phyloP scores from a whole-genome alignment of 768 basidiomycete genomes.

The Panellus pusillus region DNA sequence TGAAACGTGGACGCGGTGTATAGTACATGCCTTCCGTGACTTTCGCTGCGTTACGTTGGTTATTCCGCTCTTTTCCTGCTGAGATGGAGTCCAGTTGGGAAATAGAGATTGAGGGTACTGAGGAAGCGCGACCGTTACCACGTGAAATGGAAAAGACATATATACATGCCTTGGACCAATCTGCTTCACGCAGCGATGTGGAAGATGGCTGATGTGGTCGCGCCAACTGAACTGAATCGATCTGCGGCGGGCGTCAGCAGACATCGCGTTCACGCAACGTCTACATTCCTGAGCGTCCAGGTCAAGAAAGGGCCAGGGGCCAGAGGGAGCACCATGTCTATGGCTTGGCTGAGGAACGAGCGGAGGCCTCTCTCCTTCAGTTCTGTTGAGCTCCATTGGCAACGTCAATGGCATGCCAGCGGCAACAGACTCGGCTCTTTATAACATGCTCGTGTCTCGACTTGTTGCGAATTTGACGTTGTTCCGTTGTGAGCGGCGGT shows the following conservation, averaged over 20 bases:
- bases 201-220: conserved; percentile 3
- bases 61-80: conserved; percentile 44
- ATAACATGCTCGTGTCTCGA: too few relatives aligned
- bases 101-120: conserved; percentile 47
- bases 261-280: not conserved
- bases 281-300: conserved; percentile 28
- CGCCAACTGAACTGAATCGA: conserved; percentile 23
- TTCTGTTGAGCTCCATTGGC: too few relatives aligned
- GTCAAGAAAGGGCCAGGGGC: conserved; percentile 45
- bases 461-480: too few relatives aligned
- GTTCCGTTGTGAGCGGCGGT: too few relatives aligned
- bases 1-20: conserved; percentile 45
- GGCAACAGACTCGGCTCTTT: too few relatives aligned
- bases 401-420: too few relatives aligned
- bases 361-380: conserved; percentile 8
- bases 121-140: not conserved
- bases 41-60: conserved; percentile 33
- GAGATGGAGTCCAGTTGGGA: conserved; percentile 55
- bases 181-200: not conserved
- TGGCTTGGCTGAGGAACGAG: conserved; percentile 25
- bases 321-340: conserved; percentile 39
- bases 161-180: conserved; percentile 13
- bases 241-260: conserved; percentile 5
- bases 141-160: not conserved
- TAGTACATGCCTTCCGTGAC: conserved; percentile 25